A percentile compares a stretch with the other conserved stretches of the same genome.
These are phyloP conservation scores for Exsudoporus floridanus DNA, from an alignment of 1,284 basidiomycete species.

Conservation along the genomic window DNA sequence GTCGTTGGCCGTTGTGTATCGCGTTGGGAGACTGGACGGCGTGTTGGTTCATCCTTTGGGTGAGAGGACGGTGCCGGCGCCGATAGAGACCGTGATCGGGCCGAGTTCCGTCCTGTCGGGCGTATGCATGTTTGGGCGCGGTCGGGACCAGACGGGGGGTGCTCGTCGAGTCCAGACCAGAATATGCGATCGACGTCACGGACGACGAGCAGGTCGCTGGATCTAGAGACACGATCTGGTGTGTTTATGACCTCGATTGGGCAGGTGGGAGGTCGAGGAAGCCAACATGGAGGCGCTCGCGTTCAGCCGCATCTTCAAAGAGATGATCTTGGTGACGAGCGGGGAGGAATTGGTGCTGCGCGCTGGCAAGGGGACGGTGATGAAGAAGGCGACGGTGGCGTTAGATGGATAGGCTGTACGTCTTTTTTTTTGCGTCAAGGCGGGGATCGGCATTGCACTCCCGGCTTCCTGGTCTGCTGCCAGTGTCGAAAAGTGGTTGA, in stretches of 20 bases:
- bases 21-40: constrained; percentile 31
- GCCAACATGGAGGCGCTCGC: constrained; percentile 35
- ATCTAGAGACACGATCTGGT: constrained; percentile 32
- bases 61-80: constrained; percentile 26
- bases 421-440: background rate
- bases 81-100: constrained; percentile 21
- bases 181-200: constrained; percentile 20
- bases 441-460: constrained; percentile 13
- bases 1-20: constrained; percentile 1
- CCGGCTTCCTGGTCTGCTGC: constrained; percentile 21
- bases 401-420: constrained; percentile 29
- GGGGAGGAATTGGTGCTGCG: constrained; percentile 29
- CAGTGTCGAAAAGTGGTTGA: constrained; percentile 29
- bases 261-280: constrained; percentile 31
- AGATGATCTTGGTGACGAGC: constrained; percentile 31
- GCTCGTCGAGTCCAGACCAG: constrained; percentile 27
- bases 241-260: too few species aligned
- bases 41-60: constrained; percentile 22
- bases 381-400: constrained; percentile 26
- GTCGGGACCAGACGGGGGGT: constrained; percentile 25
- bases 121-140: constrained; percentile 28
- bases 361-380: constrained; percentile 32
- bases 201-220: constrained; percentile 19
- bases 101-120: constrained; percentile 10
- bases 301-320: constrained; percentile 38